These are phyloP conservation scores for Cyberlindnera americana DNA, from an alignment of 805 yeast genomes.

Conservation along the genomic window DNA sequence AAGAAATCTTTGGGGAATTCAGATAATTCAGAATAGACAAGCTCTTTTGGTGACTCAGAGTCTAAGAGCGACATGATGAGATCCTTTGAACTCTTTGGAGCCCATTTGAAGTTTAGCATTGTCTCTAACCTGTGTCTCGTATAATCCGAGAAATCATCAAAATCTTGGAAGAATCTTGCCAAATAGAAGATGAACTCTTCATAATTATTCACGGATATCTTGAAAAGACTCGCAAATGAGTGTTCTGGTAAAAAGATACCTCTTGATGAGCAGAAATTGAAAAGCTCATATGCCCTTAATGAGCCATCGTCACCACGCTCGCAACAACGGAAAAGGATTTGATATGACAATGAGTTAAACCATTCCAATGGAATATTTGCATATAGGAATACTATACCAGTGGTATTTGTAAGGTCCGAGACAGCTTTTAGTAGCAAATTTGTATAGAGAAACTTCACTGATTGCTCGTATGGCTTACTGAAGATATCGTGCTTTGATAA, in stretches of 20 bases:
- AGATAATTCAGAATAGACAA: background rate
- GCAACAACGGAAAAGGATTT: conserved; percentile 16
- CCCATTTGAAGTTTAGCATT: conserved; percentile 1
- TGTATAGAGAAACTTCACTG: conserved; percentile 9
- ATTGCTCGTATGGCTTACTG: background rate
- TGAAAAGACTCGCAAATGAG: conserved; percentile 5
- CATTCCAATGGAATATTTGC: conserved; percentile 6
- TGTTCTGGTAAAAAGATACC: background rate
- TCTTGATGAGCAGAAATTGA: conserved; percentile 6
- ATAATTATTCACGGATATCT: background rate
- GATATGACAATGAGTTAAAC: conserved; percentile 6
- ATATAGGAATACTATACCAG: conserved; percentile 21
- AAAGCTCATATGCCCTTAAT: conserved; percentile 13
- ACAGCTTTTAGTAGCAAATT: conserved; percentile 15
- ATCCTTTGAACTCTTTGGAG: background rate
- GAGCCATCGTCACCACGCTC: conserved; percentile 16
- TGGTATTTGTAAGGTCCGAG: conserved; percentile 13
- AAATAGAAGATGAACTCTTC: conserved; percentile 3
- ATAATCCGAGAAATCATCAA: background rate
- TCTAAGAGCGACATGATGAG: background rate
- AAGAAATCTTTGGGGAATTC: background rate
- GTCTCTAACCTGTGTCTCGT: conserved; percentile 1
- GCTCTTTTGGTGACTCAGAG: background rate
- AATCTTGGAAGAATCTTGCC: background rate
- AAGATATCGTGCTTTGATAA: background rate